Conservation (phyloP, 179 eudicot species). For the Drosera spatulata region DNA sequence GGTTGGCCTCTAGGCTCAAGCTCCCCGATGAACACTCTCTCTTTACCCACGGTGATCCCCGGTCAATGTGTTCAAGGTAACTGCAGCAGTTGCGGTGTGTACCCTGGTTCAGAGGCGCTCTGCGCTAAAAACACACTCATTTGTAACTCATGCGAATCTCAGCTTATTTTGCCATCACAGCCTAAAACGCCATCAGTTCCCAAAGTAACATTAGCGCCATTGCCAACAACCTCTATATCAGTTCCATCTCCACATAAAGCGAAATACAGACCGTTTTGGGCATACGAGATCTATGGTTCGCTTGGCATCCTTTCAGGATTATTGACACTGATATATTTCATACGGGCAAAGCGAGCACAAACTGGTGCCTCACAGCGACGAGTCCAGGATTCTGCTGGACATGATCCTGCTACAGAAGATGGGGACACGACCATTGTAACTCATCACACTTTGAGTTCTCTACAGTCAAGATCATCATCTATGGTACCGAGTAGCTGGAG, state of each 20-base stretch:
- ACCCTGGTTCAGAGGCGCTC: conserved; percentile 22
- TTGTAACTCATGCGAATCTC: conserved; percentile 27
- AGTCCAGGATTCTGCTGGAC: conserved; percentile 1
- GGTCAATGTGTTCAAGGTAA: conserved; percentile 30
- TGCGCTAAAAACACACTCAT: conserved; percentile 21
- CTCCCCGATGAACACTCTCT: conserved; percentile 12
- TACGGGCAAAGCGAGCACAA: conserved; percentile 5
- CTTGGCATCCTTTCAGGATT: conserved; percentile 28
- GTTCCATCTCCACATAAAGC: conserved; percentile 3
- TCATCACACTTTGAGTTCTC: conserved; percentile 30
- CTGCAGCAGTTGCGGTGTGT: conserved; percentile 24
- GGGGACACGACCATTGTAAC: conserved; percentile 21
- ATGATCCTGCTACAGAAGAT: conserved; percentile 7
- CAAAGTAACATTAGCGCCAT: background rate
- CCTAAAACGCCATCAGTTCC: background rate
- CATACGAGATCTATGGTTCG: conserved; percentile 25
- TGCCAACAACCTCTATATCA: conserved; percentile 7
- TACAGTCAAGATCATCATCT: conserved; percentile 38
- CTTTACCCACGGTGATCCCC: conserved; percentile 27
- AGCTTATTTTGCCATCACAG: conserved; percentile 5
- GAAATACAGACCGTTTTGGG: conserved; percentile 18
- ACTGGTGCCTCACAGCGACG: background rate
- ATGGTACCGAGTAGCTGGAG: conserved; percentile 27
- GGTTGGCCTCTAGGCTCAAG: conserved; percentile 29
- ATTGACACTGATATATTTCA: conserved; percentile 16